Evolutionary conservation across 2,329 filamentous ascomycete species (phyloP).

Genomic region (Diaporthe eres): DNA sequence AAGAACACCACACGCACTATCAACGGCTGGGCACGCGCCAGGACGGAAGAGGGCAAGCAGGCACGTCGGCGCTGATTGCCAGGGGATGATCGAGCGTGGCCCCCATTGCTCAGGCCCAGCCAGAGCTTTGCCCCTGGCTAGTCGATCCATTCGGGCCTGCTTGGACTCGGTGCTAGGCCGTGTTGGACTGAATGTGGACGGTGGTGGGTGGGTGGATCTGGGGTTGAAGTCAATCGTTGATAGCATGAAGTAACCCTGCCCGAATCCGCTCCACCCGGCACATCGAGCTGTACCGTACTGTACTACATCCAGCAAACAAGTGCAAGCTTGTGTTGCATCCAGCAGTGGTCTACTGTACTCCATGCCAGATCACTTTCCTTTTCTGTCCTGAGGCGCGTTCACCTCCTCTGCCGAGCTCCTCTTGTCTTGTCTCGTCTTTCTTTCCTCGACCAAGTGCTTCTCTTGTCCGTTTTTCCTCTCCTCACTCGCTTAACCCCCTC

Average conservation of each 20-base stretch:
- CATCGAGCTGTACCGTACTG: conserved; percentile 17
- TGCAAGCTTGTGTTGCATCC: conserved; percentile 29
- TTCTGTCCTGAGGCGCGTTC: conserved; percentile 22
- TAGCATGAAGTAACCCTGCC: conserved; percentile 20
- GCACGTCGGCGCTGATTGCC: conserved; percentile 9
- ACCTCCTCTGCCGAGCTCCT: conserved; percentile 2
- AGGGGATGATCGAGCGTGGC: neutral
- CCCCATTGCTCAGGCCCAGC: conserved; percentile 2
- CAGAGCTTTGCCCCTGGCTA: conserved; percentile 33
- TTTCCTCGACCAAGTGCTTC: neutral
- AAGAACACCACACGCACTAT: conserved; percentile 19
- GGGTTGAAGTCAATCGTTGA: conserved; percentile 29
- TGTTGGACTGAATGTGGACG: conserved; percentile 5
- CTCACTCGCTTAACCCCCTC: neutral
- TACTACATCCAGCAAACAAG: neutral
- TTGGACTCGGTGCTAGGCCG: conserved; percentile 9
- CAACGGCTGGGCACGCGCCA: conserved; percentile 18
- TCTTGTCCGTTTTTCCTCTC: conserved; percentile 9
- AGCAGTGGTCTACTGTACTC: neutral
- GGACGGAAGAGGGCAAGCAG: conserved; percentile 28
- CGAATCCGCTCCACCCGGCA: conserved; percentile 21
- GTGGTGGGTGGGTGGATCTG: conserved; percentile 28
- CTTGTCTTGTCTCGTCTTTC: neutral
- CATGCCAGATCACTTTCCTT: conserved; percentile 15
- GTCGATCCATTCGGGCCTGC: conserved; percentile 23